These are phyloP conservation scores for Lodderomyces jiufengensis DNA, from an alignment of 1,139 yeast genomes.

Conservation along the genomic window DNA sequence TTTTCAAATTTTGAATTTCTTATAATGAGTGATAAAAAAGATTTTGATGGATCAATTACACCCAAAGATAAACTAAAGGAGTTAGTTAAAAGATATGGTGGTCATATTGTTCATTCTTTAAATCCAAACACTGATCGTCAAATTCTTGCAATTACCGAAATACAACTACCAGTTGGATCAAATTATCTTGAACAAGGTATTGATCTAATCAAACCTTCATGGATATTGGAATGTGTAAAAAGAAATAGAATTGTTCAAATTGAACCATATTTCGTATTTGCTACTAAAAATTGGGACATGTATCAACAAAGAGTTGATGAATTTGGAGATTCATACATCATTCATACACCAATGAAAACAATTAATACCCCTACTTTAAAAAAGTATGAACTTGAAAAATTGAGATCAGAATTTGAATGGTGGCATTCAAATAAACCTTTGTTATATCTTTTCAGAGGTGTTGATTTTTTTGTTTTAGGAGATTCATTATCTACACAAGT, in stretches of 20 bases:
- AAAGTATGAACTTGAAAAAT: conserved; percentile 4
- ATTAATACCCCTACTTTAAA: conserved; percentile 7
- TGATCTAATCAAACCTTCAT: conserved; percentile 62
- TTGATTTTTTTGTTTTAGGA: conserved; percentile 24
- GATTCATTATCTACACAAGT: conserved; percentile 8
- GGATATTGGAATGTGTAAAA: conserved; percentile 68
- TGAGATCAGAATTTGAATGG: conserved; percentile 13
- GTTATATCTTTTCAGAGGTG: conserved; percentile 19
- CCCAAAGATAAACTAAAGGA: conserved; percentile 32
- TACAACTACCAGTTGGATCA: conserved; percentile 42
- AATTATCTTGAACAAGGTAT: conserved; percentile 43
- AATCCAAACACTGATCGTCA: conserved; percentile 15
- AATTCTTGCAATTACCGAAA: conserved; percentile 46
- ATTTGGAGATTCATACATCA: conserved; percentile 53
- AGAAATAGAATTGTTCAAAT: conserved; percentile 42
- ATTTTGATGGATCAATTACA: conserved; percentile 26
- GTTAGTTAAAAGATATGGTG: conserved; percentile 50
- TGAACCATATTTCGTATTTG: conserved; percentile 58
- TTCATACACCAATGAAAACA: conserved; percentile 16
- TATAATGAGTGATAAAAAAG: conserved; percentile 42
- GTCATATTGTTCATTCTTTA: conserved; percentile 25
- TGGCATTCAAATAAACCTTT: conserved; percentile 15
- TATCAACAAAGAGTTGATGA: conserved; percentile 34
- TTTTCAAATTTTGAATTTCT: conserved; percentile 28
- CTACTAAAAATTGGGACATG: conserved; percentile 14